phyloP scores from a whole-genome alignment of 371 early-diverging fungal genomes.

The Catenaria anguillulae region DNA sequence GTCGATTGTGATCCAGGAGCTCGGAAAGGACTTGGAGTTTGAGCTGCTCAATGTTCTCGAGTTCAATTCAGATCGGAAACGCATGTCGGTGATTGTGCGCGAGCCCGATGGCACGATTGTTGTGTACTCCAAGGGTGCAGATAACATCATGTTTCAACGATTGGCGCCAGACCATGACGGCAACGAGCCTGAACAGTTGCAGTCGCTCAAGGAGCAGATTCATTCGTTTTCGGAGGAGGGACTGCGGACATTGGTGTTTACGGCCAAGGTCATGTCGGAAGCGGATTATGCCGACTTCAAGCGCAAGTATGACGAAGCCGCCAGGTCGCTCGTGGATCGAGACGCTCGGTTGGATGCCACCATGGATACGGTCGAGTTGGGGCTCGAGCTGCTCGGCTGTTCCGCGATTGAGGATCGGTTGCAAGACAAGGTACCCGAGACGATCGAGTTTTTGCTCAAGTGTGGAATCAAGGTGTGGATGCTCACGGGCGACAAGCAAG shows the following conservation, averaged over 20 bases:
- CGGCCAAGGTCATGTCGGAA: constrained; percentile 14
- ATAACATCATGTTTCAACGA: constrained; percentile 30
- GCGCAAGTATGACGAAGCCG: constrained; percentile 18
- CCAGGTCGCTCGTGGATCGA: constrained; percentile 16
- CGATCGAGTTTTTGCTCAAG: constrained; percentile 31
- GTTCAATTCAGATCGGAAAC: constrained; percentile 29
- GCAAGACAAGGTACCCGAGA: constrained; percentile 41
- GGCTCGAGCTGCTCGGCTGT: constrained; percentile 28
- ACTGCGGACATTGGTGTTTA: constrained; percentile 25
- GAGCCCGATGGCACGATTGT: constrained; percentile 12
- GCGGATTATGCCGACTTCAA: constrained; percentile 19
- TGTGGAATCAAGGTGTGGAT: constrained; percentile 24
- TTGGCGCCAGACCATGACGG: too few species aligned
- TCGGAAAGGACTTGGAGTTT: constrained; percentile 10
- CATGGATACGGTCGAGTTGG: constrained; percentile 23
- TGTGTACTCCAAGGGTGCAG: constrained; percentile 45
- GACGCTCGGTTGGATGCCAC: constrained; percentile 20
- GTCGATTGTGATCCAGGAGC: constrained; percentile 13
- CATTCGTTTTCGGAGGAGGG: constrained; percentile 19
- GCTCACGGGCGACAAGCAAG: constrained; percentile 54
- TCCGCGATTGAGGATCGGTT: constrained; percentile 54
- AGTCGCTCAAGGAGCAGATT: constrained; percentile 8
- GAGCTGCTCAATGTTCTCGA: constrained; percentile 19
- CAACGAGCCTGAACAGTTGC: not conserved
- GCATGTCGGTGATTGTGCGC: constrained; percentile 31